Evolutionary conservation across 495 filamentous ascomycete genomes (phyloP), one percentile per base, ranked within the genome.

Genomic region (Penicillium egyptiacum): DNA sequence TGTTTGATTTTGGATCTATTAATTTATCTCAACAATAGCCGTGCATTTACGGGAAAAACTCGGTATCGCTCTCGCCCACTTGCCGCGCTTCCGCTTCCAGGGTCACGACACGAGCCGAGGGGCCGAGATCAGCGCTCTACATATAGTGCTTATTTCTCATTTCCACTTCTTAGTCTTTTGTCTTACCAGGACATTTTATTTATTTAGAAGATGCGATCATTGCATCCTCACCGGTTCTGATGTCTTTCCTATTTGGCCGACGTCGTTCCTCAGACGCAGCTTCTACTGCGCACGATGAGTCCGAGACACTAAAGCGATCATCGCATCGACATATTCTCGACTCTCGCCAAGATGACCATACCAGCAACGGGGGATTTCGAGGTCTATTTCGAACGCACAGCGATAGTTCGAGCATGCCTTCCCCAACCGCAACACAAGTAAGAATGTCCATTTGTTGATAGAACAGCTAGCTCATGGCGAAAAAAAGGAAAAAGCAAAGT

Each of bases 321-420:
- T 45, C 53, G 12, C 51, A 43, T 25, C 37, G 50, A n/a, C 61
- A 57, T 37, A 31, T 23, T 17, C 47, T 59, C 3, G 42, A 23
- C n/a, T 1, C 46, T 19, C 52, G 39, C 25, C n/a, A 45, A 26
- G 48, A 43, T 17, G 57, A 60, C 1, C 22, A 59, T 5, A 55
- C 52, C 8, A 54, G 58, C n/a, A 16, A 25, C 11, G 58, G 60
- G 10, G 16, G 64, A n/a, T 46, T 75, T n/a, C 68, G 65, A 42
- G 60, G 61, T 5, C 42, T 75, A 5, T 74, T 74, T 52, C 64
- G 67, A 16, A 64, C 62, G 48, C 59, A 50, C 31, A 70, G 59
- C 7, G 63, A 60, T 5, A 57, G 55, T 19, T 19, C 44, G 26
- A 35, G 57, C 42, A 42, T 43, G 43, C 17, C 39, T 20, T 20